Evolutionary conservation across 164 flowering plant species (phyloP), one percentile per base, ranked within the genome.

Genomic region (Stephania yunnanensis): DNA sequence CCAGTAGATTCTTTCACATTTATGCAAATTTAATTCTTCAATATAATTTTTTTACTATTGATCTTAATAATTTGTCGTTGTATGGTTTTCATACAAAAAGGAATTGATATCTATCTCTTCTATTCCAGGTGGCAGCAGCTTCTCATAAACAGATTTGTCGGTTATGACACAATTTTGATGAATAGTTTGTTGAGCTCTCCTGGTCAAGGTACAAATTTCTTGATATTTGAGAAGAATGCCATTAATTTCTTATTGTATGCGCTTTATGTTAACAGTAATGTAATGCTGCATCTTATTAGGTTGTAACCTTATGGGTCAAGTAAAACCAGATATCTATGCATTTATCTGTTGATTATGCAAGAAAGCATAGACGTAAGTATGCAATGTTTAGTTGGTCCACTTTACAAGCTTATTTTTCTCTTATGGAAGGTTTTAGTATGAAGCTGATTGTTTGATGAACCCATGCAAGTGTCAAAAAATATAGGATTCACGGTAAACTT

Each of bases 131-230:
- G 97, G 97, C 97, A 91, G 85, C 97, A 92, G 76, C 95, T 95
- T 81, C 89, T 95, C 74, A 93, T 95, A 58, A 95, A 95, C 85
- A 89, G 92, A 84, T 82, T 91, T 82, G 92, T 95, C 75, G 97
- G 97, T 69, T 95, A 95, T 83, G 99, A 93, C 78, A 95, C 98
- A 64, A 95, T 95, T 68, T 75, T 95, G 82, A 95, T 92, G 93
- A 95, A 95, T 78, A 95, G 97, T 80, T 82, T 95, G 70, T 76
- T 91, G 83, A 84, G 77, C 81, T 86, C 91, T 81, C 88, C 98
- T 78, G 98, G 99, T 66, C 90, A 90, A 86, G 98, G 98, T 94
- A 73, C 71, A 29, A 46, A 73, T 29, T 70, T 5, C 76, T 36
- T 6, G 48, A 58, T 69, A 55, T 20, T 17, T 55, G 63, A 31